Conservation (phyloP, 768 basidiomycete species). For the Mycena epipterygia region DNA sequence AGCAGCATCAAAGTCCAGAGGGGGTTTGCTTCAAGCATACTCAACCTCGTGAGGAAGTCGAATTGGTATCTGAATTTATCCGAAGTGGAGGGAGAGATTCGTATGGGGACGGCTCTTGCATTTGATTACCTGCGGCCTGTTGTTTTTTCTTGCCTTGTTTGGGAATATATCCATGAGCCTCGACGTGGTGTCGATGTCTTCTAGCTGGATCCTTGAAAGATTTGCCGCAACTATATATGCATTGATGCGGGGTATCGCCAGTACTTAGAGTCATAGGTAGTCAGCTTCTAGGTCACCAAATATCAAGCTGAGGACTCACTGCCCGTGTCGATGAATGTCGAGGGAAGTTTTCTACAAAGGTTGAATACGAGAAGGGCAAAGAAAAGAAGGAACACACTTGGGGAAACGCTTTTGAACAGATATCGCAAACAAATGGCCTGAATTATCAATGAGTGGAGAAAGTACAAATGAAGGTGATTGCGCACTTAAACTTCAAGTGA, state of each 20-base stretch:
- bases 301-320: slow-evolving; percentile 42
- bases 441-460: slow-evolving; percentile 8
- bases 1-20: neutral
- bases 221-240: slow-evolving; percentile 63
- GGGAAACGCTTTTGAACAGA: slow-evolving; percentile 68
- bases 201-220: slow-evolving; percentile 77
- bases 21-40: too few species aligned
- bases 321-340: slow-evolving; percentile 71
- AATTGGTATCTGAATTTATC: slow-evolving; percentile 15
- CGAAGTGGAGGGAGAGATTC: slow-evolving; percentile 13
- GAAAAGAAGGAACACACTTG: slow-evolving; percentile 41
- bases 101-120: slow-evolving; percentile 21
- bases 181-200: slow-evolving; percentile 70
- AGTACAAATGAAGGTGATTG: slow-evolving; percentile 3
- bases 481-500: slow-evolving; percentile 73
- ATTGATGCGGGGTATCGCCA: slow-evolving; percentile 66
- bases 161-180: slow-evolving; percentile 65
- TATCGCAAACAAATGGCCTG: slow-evolving; percentile 66
- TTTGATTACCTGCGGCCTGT: slow-evolving; percentile 42
- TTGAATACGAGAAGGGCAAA: neutral
- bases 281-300: slow-evolving; percentile 4
- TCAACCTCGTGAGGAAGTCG: slow-evolving; percentile 13
- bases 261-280: slow-evolving; percentile 56
- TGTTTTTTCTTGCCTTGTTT: slow-evolving; percentile 59
- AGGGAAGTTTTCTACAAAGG: slow-evolving; percentile 65